Evolutionary conservation across 1,139 yeast genomes (phyloP).

Genomic region (Taiozyma sp.): DNA sequence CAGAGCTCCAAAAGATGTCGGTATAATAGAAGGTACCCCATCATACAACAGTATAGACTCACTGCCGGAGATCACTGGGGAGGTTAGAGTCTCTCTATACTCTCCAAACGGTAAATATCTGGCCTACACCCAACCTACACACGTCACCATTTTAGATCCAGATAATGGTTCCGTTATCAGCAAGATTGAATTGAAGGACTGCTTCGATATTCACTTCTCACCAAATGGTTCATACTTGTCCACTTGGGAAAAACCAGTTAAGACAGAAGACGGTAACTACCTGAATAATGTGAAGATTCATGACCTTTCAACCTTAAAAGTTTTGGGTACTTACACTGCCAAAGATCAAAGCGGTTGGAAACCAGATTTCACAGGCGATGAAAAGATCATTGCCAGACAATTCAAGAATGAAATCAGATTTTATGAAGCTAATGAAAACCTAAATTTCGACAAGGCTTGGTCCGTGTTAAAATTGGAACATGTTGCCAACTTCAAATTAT

Average conservation of each 20-base stretch:
- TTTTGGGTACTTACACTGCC: constrained; percentile 64
- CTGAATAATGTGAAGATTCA: constrained; percentile 79
- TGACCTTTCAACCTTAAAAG: constrained; percentile 43
- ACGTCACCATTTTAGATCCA: constrained; percentile 23
- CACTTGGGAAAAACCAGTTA: constrained; percentile 87
- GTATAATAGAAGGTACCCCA: constrained; percentile 51
- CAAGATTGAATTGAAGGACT: constrained; percentile 22
- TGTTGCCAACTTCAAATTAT: constrained; percentile 49
- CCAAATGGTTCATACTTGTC: constrained; percentile 82
- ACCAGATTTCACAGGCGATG: constrained; percentile 81
- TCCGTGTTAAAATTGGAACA: constrained; percentile 61
- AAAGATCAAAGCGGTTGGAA: constrained; percentile 89
- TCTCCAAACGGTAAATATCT: constrained; percentile 41
- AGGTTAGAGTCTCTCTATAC: constrained; percentile 34
- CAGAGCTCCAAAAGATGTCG: constrained; percentile 48
- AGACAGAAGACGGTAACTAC: constrained; percentile 51
- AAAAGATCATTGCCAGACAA: constrained; percentile 61
- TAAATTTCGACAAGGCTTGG: constrained; percentile 52
- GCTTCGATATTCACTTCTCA: constrained; percentile 79
- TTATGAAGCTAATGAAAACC: constrained; percentile 39
- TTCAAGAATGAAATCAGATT: constrained; percentile 68
- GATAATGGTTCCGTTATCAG: constrained; percentile 21
- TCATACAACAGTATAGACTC: constrained; percentile 25
- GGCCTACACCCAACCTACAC: constrained; percentile 39
- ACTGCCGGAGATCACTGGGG: constrained; percentile 23